A percentile compares a stretch with the other conserved stretches of the same genome.
These are phyloP conservation scores for Salvia splendens DNA, from an alignment of 257 asterid species.

Conservation along the genomic window DNA sequence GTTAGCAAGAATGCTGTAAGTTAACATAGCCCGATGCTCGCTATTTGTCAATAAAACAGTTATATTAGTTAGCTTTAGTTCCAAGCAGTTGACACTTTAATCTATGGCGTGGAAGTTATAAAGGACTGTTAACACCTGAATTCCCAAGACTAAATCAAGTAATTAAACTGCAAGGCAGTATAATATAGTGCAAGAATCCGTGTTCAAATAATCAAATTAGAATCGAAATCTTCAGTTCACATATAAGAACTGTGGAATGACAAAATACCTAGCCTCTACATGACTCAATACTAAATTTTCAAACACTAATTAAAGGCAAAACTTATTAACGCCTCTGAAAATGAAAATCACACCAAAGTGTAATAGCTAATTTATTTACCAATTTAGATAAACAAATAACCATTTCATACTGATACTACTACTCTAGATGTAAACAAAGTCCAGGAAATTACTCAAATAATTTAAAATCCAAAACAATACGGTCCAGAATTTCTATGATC, in stretches of 20 bases:
- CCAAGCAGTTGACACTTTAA: not conserved
- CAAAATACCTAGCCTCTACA: too few relatives aligned
- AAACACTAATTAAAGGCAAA: too few relatives aligned
- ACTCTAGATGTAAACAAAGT: constrained; percentile 15
- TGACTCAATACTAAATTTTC: too few relatives aligned
- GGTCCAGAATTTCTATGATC: constrained; percentile 1
- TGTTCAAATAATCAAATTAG: too few relatives aligned
- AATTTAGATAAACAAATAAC: constrained; percentile 17
- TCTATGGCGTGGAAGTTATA: too few relatives aligned
- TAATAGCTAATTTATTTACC: too few relatives aligned
- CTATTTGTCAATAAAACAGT: not conserved
- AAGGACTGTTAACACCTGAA: too few relatives aligned
- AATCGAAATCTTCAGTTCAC: constrained; percentile 9
- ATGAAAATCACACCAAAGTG: constrained; percentile 32
- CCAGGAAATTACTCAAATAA: constrained; percentile 1
- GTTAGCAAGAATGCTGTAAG: not conserved
- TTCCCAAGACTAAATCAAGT: too few relatives aligned
- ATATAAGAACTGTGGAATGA: not conserved
- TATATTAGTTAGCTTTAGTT: constrained; percentile 1
- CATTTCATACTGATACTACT: constrained; percentile 11
- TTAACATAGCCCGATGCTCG: not conserved
- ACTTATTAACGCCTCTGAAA: too few relatives aligned
- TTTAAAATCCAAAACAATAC: constrained; percentile 17
- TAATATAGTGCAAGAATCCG: too few relatives aligned
- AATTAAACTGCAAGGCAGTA: too few relatives aligned